Conservation (phyloP, 139 green algal species). For the Chlorella sp. region DNA sequence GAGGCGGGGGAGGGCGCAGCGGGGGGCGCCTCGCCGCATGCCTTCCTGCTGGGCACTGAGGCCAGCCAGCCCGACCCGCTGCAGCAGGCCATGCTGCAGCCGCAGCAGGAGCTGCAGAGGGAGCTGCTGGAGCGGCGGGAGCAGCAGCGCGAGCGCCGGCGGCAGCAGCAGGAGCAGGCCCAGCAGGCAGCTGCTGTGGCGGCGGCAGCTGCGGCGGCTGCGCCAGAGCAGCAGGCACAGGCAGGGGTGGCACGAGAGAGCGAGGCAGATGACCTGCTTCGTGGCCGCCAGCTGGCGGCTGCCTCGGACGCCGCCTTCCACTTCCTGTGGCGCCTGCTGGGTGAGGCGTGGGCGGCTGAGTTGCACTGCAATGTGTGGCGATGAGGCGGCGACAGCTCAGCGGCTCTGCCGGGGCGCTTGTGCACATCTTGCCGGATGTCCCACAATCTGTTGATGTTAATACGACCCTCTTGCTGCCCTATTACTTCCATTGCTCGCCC, state of each 20-base stretch:
- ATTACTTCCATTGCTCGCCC: neutral
- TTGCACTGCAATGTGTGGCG: neutral
- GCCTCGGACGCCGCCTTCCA: constrained; percentile 10
- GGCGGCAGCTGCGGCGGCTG: neutral
- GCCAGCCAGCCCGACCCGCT: constrained; percentile 27
- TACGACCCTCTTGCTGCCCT: too few relatives aligned
- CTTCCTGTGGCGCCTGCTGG: constrained; percentile 17
- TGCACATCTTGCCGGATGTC: too few relatives aligned
- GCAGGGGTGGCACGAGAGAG: neutral
- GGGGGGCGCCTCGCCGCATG: neutral
- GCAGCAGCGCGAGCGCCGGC: constrained; percentile 21
- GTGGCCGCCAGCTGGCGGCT: neutral
- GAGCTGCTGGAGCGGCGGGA: constrained; percentile 9
- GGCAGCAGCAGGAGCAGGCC: constrained; percentile 8
- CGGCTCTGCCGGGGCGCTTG: too few relatives aligned
- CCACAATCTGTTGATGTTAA: too few relatives aligned
- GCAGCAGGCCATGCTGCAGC: neutral
- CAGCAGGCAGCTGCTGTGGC: neutral
- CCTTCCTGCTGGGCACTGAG: constrained; percentile 5
- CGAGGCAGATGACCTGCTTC: neutral
- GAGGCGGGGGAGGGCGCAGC: neutral
- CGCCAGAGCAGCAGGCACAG: neutral
- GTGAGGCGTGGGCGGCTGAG: neutral
- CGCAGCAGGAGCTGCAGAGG: constrained; percentile 7
- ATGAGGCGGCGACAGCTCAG: neutral